phyloP scores from a whole-genome alignment of 2,329 filamentous ascomycete genomes.

The Thielaviopsis cerberus region DNA sequence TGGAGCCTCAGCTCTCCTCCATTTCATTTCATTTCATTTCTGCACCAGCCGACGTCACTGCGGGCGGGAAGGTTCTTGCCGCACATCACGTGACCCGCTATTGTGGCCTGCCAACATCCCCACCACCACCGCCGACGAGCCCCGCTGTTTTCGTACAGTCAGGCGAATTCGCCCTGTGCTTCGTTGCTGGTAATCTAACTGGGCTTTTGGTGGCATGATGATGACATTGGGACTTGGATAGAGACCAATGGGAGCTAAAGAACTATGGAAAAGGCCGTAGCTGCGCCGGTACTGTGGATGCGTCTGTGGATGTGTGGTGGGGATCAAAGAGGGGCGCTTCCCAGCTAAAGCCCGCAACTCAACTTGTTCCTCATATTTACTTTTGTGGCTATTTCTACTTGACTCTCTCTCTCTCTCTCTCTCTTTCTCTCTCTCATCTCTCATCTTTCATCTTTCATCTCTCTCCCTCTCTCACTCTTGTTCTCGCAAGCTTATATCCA shows the following conservation, averaged over 20 bases:
- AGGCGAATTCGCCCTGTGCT: too few relatives aligned
- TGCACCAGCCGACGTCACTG: background rate
- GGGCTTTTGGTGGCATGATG: too few relatives aligned
- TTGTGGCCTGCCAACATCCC: background rate
- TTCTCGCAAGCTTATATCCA: too few relatives aligned
- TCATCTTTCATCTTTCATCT: too few relatives aligned
- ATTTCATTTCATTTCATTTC: background rate
- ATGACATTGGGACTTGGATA: background rate
- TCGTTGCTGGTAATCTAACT: too few relatives aligned
- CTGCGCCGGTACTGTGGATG: background rate
- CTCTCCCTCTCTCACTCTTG: too few relatives aligned
- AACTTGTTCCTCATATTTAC: background rate
- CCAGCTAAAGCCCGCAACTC: background rate
- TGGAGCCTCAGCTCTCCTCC: background rate
- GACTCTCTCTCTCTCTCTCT: background rate
- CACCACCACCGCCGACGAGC: background rate
- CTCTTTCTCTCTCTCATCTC: background rate
- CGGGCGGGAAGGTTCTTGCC: background rate
- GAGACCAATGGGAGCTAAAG: background rate
- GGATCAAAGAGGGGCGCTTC: background rate
- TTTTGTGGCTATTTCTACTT: background rate
- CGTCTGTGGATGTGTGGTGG: background rate
- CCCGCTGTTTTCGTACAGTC: too few relatives aligned
- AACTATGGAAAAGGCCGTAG: background rate
- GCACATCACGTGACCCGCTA: background rate